Evolutionary conservation across 2,329 filamentous ascomycete genomes (phyloP).

Genomic region (Penicillium sp.): DNA sequence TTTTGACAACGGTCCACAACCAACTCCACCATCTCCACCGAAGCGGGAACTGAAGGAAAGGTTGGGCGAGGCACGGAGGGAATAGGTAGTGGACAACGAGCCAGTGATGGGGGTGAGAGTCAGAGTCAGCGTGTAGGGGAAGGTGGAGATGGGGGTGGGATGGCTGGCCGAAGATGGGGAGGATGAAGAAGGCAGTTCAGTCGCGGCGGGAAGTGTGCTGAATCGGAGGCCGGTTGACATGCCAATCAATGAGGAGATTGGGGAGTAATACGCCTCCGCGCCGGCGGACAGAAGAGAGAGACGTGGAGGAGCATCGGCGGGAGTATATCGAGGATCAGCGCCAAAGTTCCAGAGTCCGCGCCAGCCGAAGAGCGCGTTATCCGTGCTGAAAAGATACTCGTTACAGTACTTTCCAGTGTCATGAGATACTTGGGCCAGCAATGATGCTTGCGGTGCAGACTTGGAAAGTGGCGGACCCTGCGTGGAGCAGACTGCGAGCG

Average conservation of each 20-base stretch:
- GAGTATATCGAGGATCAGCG: slow-evolving; percentile 53
- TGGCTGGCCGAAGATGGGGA: slow-evolving; percentile 24
- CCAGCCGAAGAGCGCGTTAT: slow-evolving; percentile 84
- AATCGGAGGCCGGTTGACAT: slow-evolving; percentile 88
- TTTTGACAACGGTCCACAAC: too few species aligned
- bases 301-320: slow-evolving; percentile 56
- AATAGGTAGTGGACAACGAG: slow-evolving; percentile 86
- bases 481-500: slow-evolving; percentile 61
- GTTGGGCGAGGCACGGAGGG: slow-evolving; percentile 80
- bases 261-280: slow-evolving; percentile 92
- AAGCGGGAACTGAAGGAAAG: slow-evolving; percentile 87
- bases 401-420: slow-evolving; percentile 85
- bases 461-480: slow-evolving; percentile 44
- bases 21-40: too few species aligned
- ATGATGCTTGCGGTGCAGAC: slow-evolving; percentile 47
- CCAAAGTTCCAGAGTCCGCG: slow-evolving; percentile 95
- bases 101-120: slow-evolving; percentile 95
- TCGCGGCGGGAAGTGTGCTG: slow-evolving; percentile 71
- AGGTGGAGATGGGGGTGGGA: slow-evolving; percentile 61
- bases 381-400: slow-evolving; percentile 89
- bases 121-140: slow-evolving; percentile 89
- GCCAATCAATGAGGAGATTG: slow-evolving; percentile 89
- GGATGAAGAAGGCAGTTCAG: slow-evolving; percentile 26
- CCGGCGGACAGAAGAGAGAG: slow-evolving; percentile 84
- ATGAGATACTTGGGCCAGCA: slow-evolving; percentile 57